A percentile compares a stretch with the other conserved stretches of the same genome.
Evolutionary conservation across 192 early-diverging fungal species (phyloP).

Genomic region (Coemansia javaensis): DNA sequence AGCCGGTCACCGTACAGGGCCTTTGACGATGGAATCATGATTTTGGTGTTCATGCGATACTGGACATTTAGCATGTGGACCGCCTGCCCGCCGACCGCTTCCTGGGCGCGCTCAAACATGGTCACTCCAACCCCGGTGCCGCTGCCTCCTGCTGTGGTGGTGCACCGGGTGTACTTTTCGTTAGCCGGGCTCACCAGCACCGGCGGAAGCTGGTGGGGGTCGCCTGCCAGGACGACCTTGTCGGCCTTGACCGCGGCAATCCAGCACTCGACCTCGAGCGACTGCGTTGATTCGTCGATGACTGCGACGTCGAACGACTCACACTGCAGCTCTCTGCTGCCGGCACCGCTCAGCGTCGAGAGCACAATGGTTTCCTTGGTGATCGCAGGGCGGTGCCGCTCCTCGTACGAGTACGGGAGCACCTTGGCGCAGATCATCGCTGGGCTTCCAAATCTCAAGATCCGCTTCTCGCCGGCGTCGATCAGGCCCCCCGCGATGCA

Average conservation of each 20-base stretch:
- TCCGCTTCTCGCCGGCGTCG: constrained; percentile 50
- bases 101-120: constrained; percentile 5
- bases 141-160: too few relatives aligned
- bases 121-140: neutral
- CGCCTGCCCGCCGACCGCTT: neutral
- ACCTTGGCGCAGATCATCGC: constrained; percentile 64
- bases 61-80: constrained; percentile 2
- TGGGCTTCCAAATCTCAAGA: constrained; percentile 67
- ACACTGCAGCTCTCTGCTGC: constrained; percentile 60
- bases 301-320: constrained; percentile 67
- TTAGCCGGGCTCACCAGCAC: constrained; percentile 49
- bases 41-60: neutral
- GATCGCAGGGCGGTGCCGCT: constrained; percentile 39
- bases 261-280: constrained; percentile 73
- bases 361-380: constrained; percentile 48
- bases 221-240: constrained; percentile 72
- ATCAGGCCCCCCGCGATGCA: constrained; percentile 71
- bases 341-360: constrained; percentile 67
- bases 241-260: constrained; percentile 66
- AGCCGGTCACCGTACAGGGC: neutral
- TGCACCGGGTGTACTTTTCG: too few relatives aligned
- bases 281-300: constrained; percentile 81
- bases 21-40: constrained; percentile 1
- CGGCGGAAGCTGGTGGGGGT: constrained; percentile 74
- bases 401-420: too few relatives aligned